A percentile compares a stretch with the other conserved stretches of the same genome.
Evolutionary conservation across 1,284 basidiomycete genomes (phyloP).

Genomic region (Fomitopsis pinicola): DNA sequence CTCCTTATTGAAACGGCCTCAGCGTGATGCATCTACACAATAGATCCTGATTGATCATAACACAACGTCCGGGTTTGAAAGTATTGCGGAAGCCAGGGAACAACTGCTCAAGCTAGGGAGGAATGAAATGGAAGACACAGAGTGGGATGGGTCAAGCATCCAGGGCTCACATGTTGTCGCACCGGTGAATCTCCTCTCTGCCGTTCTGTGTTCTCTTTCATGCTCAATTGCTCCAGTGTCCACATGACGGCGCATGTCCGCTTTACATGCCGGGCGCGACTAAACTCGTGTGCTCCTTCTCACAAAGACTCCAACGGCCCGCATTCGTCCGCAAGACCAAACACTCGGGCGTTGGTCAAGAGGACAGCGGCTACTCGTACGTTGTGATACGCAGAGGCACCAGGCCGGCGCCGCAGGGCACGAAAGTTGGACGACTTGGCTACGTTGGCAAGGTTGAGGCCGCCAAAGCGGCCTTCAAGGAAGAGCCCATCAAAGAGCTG

Average conservation of each 20-base stretch:
- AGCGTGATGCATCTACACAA: conserved; percentile 14
- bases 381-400: conserved; percentile 82
- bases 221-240: conserved; percentile 56
- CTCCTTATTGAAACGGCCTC: not conserved
- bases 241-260: conserved; percentile 89
- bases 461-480: conserved; percentile 33
- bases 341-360: conserved; percentile 78
- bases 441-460: conserved; percentile 44
- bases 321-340: conserved; percentile 84
- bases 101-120: conserved; percentile 69
- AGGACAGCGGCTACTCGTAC: conserved; percentile 88
- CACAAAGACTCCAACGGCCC: conserved; percentile 85
- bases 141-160: conserved; percentile 30
- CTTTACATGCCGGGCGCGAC: conserved; percentile 49
- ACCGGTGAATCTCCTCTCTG: conserved; percentile 49
- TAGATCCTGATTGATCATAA: conserved; percentile 88
- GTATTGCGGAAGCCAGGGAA: conserved; percentile 81
- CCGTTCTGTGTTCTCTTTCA: not conserved
- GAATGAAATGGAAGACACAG: conserved; percentile 49
- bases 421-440: conserved; percentile 62
- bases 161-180: conserved; percentile 78
- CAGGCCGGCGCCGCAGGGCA: conserved; percentile 46
- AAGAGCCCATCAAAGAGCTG: conserved; percentile 36
- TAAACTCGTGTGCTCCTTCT: conserved; percentile 75
- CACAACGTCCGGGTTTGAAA: conserved; percentile 73